A percentile compares a stretch with the other conserved stretches of the same genome.
phyloP scores from a whole-genome alignment of 768 basidiomycete species.

The Boletus vermiculosoides region DNA sequence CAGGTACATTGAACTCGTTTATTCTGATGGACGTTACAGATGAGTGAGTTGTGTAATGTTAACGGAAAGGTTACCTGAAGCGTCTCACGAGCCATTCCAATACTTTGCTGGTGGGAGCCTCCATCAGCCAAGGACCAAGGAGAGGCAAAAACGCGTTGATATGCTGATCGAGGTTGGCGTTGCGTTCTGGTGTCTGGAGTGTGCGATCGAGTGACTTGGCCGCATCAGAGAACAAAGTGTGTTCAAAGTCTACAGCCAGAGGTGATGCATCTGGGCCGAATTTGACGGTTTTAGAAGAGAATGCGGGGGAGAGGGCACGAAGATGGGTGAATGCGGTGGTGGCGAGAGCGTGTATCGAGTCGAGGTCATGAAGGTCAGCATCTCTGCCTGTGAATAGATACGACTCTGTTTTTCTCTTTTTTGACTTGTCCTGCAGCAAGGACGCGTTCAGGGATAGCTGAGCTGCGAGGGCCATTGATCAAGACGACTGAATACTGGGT shows the following conservation, averaged over 20 bases:
- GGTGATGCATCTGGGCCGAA: constrained; percentile 17
- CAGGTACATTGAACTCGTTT: constrained; percentile 88
- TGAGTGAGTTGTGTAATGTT: background rate
- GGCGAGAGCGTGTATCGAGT: constrained; percentile 79
- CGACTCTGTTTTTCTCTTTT: constrained; percentile 64
- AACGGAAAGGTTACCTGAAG: constrained; percentile 65
- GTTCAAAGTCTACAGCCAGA: constrained; percentile 51
- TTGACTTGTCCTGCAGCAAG: constrained; percentile 62
- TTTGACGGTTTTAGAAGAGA: constrained; percentile 32
- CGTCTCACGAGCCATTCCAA: constrained; percentile 94
- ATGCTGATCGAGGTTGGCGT: constrained; percentile 57
- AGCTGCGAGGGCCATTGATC: constrained; percentile 55
- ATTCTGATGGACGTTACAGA: constrained; percentile 49
- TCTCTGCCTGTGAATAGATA: constrained; percentile 86
- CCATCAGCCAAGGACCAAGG: constrained; percentile 79
- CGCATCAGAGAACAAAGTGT: constrained; percentile 74
- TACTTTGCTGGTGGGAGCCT: constrained; percentile 76
- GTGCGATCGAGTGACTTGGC: constrained; percentile 79
- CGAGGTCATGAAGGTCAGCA: constrained; percentile 83
- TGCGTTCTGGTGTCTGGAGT: constrained; percentile 60
- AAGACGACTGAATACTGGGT: too few relatives aligned
- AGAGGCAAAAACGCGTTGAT: constrained; percentile 64
- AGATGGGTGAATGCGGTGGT: constrained; percentile 78
- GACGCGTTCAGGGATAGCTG: constrained; percentile 85
- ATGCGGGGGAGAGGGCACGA: constrained; percentile 52